Conservation (phyloP, 306 rosid genomes). For the Citrullus mucosospermus region DNA sequence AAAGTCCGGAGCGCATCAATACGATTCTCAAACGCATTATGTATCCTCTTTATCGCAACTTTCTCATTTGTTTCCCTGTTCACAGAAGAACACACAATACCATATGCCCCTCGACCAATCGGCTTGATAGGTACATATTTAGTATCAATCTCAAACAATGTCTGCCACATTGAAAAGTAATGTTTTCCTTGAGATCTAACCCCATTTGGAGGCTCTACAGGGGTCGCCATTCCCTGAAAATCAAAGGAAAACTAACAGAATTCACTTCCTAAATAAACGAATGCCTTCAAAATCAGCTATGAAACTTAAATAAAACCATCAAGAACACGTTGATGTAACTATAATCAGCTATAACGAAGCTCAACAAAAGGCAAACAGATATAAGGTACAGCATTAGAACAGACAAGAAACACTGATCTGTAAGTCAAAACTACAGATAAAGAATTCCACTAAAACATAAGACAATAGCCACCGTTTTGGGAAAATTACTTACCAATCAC, state of each 20-base stretch:
- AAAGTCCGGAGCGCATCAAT: conserved; percentile 75
- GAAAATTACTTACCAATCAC: not conserved
- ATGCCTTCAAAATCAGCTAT: not conserved
- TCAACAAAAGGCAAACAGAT: not conserved
- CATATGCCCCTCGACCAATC: conserved; percentile 84
- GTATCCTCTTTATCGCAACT: conserved; percentile 82
- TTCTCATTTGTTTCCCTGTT: conserved; percentile 69
- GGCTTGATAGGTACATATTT: conserved; percentile 92
- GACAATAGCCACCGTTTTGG: not conserved
- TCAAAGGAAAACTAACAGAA: not conserved
- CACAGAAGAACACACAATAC: conserved; percentile 80
- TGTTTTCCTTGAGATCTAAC: conserved; percentile 55
- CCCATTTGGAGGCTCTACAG: conserved; percentile 90
- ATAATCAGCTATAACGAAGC: not conserved
- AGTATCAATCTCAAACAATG: conserved; percentile 77
- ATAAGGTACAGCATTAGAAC: not conserved
- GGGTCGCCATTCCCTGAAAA: conserved; percentile 62
- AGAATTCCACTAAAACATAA: not conserved
- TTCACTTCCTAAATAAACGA: not conserved
- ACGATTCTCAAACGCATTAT: conserved; percentile 73
- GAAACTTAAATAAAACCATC: not conserved
- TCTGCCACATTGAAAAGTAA: conserved; percentile 86
- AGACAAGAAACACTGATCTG: not conserved
- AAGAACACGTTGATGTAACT: not conserved
- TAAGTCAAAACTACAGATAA: not conserved